A percentile compares a stretch with the other conserved stretches of the same genome.
phyloP scores from a whole-genome alignment of 805 yeast genomes.

The Candida broadrunensis region DNA sequence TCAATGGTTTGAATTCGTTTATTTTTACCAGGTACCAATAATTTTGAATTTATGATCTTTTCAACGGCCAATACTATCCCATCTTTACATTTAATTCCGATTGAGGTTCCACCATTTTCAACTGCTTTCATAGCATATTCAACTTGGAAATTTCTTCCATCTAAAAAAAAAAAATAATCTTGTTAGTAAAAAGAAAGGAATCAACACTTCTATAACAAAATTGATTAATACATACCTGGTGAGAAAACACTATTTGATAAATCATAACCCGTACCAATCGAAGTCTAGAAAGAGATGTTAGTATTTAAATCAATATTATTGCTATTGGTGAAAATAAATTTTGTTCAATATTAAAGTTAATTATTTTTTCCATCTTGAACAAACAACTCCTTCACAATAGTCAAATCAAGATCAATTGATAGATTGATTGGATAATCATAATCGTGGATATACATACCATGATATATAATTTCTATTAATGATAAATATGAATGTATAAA shows the following conservation, averaged over 20 bases:
- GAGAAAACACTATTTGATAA: slow-evolving; percentile 94
- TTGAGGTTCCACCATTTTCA: slow-evolving; percentile 93
- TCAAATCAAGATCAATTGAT: too few relatives aligned
- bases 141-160: slow-evolving; percentile 94
- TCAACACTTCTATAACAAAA: too few relatives aligned
- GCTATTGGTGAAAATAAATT: slow-evolving; percentile 43
- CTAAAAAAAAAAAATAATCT: slow-evolving; percentile 58
- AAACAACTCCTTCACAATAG: too few relatives aligned
- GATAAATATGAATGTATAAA: too few relatives aligned
- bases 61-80: slow-evolving; percentile 98
- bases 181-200: too few relatives aligned
- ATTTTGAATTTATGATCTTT: slow-evolving; percentile 80
- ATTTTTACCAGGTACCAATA: slow-evolving; percentile 86
- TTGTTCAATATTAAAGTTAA: too few relatives aligned
- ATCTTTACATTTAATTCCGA: slow-evolving; percentile 88
- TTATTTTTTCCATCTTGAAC: too few relatives aligned
- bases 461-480: too few relatives aligned
- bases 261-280: slow-evolving; percentile 99
- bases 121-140: slow-evolving; percentile 98
- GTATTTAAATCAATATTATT: slow-evolving; percentile 44
- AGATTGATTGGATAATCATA: too few relatives aligned
- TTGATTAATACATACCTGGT: slow-evolving; percentile 49
- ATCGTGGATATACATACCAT: too few relatives aligned
- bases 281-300: slow-evolving; percentile 50
- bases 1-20: slow-evolving; percentile 90